Percentiles rank a stretch among this genome's conserved stretches.
Conservation (phyloP, 257 asterid species). For the Buddleja alternifolia region DNA sequence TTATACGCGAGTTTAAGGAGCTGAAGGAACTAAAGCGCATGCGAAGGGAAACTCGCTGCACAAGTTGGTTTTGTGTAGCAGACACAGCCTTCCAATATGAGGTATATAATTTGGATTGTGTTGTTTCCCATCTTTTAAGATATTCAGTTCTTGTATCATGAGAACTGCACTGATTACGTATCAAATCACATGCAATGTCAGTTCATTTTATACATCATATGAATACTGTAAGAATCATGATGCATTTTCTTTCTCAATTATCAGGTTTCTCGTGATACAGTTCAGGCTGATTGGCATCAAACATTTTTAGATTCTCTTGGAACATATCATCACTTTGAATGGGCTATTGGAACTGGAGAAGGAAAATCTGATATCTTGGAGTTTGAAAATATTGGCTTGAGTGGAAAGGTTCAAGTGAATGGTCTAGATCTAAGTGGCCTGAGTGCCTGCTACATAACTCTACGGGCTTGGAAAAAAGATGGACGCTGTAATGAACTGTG, state of each 20-base stretch:
- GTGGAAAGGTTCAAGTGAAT: conserved; percentile 58
- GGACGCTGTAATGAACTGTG: conserved; percentile 65
- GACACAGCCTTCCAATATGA: conserved; percentile 69
- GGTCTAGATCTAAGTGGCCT: conserved; percentile 67
- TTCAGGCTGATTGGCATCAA: conserved; percentile 69
- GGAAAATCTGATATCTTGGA: conserved; percentile 71
- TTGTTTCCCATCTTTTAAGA: background rate
- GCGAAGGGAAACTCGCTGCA: conserved; percentile 64
- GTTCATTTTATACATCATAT: background rate
- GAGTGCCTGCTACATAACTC: conserved; percentile 60
- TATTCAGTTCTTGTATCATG: conserved; percentile 1
- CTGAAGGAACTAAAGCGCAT: conserved; percentile 68
- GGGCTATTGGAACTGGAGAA: conserved; percentile 79
- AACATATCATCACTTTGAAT: conserved; percentile 68
- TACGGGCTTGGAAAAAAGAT: conserved; percentile 67
- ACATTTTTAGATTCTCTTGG: conserved; percentile 58
- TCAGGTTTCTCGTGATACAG: conserved; percentile 66
- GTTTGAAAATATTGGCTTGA: conserved; percentile 68
- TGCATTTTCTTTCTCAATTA: conserved; percentile 27
- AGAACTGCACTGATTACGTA: background rate
- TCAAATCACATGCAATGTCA: conserved; percentile 7
- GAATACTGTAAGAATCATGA: conserved; percentile 19
- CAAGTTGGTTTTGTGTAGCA: conserved; percentile 71
- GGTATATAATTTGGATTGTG: conserved; percentile 38
- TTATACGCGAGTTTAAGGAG: conserved; percentile 73